Conservation (phyloP, 2,329 filamentous ascomycete species). For the Sarocladium strictum region DNA sequence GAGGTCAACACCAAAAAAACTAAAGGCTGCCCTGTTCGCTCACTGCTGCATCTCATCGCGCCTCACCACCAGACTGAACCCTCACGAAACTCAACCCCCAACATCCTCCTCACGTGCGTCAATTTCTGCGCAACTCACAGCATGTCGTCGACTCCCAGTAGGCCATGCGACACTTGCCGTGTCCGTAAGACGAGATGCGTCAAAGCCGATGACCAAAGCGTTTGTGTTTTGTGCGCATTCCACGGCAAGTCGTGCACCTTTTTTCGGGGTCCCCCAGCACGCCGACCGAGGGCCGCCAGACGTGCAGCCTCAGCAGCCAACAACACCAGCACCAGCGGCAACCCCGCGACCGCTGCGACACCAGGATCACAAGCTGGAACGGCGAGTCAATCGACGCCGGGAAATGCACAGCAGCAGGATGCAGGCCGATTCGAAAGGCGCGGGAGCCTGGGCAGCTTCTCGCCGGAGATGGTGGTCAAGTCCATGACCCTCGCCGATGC, state of each 20-base stretch:
- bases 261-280: slow-evolving; percentile 3
- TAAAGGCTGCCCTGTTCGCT: background rate
- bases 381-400: background rate
- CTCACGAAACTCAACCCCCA: background rate
- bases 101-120: background rate
- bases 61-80: background rate
- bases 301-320: background rate
- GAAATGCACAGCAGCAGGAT: slow-evolving; percentile 7
- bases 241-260: slow-evolving; percentile 9
- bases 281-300: slow-evolving; percentile 5
- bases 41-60: background rate
- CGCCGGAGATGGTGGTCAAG: slow-evolving; percentile 8
- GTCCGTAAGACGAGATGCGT: slow-evolving; percentile 1
- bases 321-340: background rate
- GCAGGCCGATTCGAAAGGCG: background rate
- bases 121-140: background rate
- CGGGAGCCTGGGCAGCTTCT: slow-evolving; percentile 3
- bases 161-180: slow-evolving; percentile 6
- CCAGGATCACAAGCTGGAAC: background rate
- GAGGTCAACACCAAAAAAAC: background rate
- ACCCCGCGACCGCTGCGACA: background rate
- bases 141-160: slow-evolving; percentile 2
- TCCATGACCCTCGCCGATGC: slow-evolving; percentile 2
- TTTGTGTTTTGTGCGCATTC: slow-evolving; percentile 8
- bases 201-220: slow-evolving; percentile 8